Percentiles rank a stretch among this genome's conserved stretches.
Evolutionary conservation across 1,139 yeast species (phyloP).

Genomic region (Hemisphaericaspora xylanilytica): DNA sequence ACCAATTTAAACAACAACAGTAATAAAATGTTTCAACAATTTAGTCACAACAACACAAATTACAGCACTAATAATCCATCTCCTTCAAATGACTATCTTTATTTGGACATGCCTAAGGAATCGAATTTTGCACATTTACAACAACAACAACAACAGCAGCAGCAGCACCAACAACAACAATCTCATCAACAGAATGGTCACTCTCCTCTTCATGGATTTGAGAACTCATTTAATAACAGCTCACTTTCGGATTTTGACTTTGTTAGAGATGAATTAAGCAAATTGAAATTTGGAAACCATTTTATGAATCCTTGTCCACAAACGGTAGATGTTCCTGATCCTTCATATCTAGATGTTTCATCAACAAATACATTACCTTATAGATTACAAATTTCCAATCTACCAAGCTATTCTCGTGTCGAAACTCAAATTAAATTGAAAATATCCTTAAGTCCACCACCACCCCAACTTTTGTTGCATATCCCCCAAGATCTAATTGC

Average conservation of each 20-base stretch:
- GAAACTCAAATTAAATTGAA: slow-evolving; percentile 90
- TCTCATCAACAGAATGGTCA: background rate
- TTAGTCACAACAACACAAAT: slow-evolving; percentile 3
- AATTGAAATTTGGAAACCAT: slow-evolving; percentile 55
- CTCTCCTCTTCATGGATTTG: background rate
- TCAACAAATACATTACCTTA: slow-evolving; percentile 51
- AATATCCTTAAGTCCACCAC: slow-evolving; percentile 67
- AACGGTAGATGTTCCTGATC: slow-evolving; percentile 29
- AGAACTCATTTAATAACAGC: background rate
- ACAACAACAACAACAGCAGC: slow-evolving; percentile 3
- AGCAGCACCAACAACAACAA: slow-evolving; percentile 4
- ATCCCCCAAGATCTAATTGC: slow-evolving; percentile 86
- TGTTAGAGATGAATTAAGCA: slow-evolving; percentile 52
- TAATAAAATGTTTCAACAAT: background rate
- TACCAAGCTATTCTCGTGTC: slow-evolving; percentile 83
- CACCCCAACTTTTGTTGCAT: slow-evolving; percentile 67
- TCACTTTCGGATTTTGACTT: slow-evolving; percentile 15
- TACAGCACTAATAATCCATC: slow-evolving; percentile 8
- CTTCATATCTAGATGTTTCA: slow-evolving; percentile 39
- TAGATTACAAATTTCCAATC: slow-evolving; percentile 52
- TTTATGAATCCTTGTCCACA: slow-evolving; percentile 40
- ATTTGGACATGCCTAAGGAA: slow-evolving; percentile 20
- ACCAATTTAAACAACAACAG: background rate
- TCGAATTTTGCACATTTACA: slow-evolving; percentile 8
- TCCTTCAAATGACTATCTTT: slow-evolving; percentile 21